Evolutionary conservation across 2,329 filamentous ascomycete species (phyloP).

Genomic region (Beauveria sp.): DNA sequence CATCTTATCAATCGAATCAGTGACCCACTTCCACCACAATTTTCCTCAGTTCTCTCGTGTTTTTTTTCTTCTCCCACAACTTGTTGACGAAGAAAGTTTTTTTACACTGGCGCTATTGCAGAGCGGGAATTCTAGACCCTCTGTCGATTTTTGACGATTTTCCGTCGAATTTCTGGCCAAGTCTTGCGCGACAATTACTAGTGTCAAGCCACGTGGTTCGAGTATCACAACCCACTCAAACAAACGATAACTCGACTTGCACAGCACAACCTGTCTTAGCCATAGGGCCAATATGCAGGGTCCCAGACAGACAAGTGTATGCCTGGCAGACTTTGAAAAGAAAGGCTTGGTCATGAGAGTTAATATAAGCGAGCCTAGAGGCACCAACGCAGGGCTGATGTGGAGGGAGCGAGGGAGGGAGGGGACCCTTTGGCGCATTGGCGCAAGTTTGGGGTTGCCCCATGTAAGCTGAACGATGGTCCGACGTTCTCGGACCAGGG

Average conservation of each 20-base stretch:
- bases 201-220: constrained; percentile 1
- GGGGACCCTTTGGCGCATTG: background rate
- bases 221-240: background rate
- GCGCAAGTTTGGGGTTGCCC: background rate
- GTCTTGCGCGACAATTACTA: background rate
- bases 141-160: background rate
- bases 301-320: background rate
- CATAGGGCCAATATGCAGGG: background rate
- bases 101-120: background rate
- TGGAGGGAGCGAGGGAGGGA: background rate
- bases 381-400: background rate
- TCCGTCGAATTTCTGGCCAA: background rate
- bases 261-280: background rate
- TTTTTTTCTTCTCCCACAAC: background rate
- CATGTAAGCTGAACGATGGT: background rate
- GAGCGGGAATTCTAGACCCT: background rate
- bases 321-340: background rate
- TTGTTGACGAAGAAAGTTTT: background rate
- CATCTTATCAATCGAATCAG: constrained; percentile 14
- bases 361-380: background rate
- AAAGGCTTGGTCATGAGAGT: background rate
- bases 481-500: background rate
- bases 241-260: background rate
- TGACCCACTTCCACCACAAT: background rate
- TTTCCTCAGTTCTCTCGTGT: background rate